Evolutionary conservation across 257 asterid genomes (phyloP), one percentile per base, ranked within the genome.

Genomic region (Linaria vulgaris): DNA sequence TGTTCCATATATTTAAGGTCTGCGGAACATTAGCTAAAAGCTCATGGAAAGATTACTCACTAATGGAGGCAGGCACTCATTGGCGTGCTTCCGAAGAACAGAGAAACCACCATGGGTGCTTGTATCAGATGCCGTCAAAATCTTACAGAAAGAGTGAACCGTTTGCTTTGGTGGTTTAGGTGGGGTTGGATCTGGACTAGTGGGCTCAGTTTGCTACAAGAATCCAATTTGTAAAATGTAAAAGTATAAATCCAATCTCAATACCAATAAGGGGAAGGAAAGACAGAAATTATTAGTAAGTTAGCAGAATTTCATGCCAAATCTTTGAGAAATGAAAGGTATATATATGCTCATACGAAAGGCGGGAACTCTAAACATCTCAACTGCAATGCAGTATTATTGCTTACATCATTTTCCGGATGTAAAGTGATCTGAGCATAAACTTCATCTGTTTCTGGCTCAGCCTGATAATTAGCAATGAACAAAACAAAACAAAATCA

Each of bases 41-140:
- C 41, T 34, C 41, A 7, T 14, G 19, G 16, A 10, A 25, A 27
- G 16, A 43, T 59, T 44, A 56, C 12, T 67, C 70, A 80, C 83
- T 79, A 81, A 57, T 8, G 79, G 75, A 16, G 83, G 82, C 16
- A 78, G 78, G 61, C 84, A 81, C 57, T 81, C 87, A 61, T 66
- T 75, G 15, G 83, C 86, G 61, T 81, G 86, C 52, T 72, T 78
- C 20, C 86, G 66, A 1, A 81, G 81, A 41, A 81, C 83, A 47
- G 86, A 81, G 66, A 81, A 78, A 49, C 86, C 86, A 17, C 86
- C 86, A 49, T 81, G 86, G 12, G 86, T 81, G 70, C 86, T 81
- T 5, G 86, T 81, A 57, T 81, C 86, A 1, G 86, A 81, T 37
- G 86, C 83, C 12, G 86, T 81, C 55, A 81, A 56, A 54, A 81